Conservation (phyloP, 164 flowering plant species). For the Aristolochia fimbriata region DNA sequence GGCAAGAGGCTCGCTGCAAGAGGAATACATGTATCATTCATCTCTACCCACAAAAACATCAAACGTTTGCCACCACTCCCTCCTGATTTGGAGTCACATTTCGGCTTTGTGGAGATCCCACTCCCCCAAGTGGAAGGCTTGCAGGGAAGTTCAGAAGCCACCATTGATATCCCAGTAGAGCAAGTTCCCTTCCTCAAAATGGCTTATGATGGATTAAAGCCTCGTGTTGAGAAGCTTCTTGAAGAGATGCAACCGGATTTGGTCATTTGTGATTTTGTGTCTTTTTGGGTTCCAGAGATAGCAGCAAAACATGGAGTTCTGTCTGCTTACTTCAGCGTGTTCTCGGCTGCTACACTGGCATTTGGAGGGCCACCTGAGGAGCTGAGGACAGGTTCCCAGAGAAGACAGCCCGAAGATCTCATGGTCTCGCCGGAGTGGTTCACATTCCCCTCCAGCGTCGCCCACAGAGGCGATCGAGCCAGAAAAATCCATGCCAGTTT, state of each 20-base stretch:
- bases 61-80: slow-evolving; percentile 7
- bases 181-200: slow-evolving; percentile 14
- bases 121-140: slow-evolving; percentile 8
- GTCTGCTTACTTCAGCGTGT: slow-evolving; percentile 9
- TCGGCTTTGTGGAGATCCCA: slow-evolving; percentile 1
- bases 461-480: slow-evolving; percentile 14
- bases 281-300: slow-evolving; percentile 19
- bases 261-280: slow-evolving; percentile 23
- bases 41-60: slow-evolving; percentile 11
- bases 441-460: slow-evolving; percentile 18
- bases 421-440: slow-evolving; percentile 29
- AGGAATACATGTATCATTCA: slow-evolving; percentile 7
- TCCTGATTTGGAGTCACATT: neutral
- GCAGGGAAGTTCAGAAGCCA: slow-evolving; percentile 20
- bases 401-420: slow-evolving; percentile 14
- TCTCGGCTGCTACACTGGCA: slow-evolving; percentile 8
- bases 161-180: slow-evolving; percentile 14
- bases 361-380: slow-evolving; percentile 11
- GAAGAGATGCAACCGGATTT: slow-evolving; percentile 19
- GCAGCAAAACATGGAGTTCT: slow-evolving; percentile 13
- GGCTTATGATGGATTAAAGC: slow-evolving; percentile 16
- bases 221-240: slow-evolving; percentile 10
- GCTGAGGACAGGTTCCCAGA: neutral
- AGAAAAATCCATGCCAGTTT: neutral
- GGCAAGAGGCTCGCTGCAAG: slow-evolving; percentile 2